Conservation (phyloP, 2,329 filamentous ascomycete genomes). For the Fusarium burgessii region DNA sequence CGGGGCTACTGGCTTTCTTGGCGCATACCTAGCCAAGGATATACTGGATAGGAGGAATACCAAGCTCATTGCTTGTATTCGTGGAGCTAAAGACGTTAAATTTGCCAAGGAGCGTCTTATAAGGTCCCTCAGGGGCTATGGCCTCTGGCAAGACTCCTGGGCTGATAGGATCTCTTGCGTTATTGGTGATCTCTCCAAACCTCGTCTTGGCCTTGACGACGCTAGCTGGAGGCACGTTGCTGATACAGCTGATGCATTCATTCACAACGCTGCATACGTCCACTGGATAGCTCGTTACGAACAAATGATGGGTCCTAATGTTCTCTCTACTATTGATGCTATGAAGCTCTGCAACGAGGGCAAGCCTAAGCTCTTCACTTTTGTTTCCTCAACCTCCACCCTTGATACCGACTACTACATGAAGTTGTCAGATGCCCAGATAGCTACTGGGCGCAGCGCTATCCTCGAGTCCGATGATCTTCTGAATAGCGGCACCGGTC, state of each 20-base stretch:
- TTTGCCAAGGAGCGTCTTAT: conserved; percentile 67
- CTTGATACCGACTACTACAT: conserved; percentile 7
- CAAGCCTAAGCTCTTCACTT: conserved; percentile 6
- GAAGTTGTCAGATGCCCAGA: background rate
- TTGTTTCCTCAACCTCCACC: background rate
- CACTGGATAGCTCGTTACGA: background rate
- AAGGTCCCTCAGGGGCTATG: conserved; percentile 78
- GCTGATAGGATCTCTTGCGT: conserved; percentile 63
- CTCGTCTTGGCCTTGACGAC: conserved; percentile 2
- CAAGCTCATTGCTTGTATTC: conserved; percentile 78
- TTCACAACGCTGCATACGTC: conserved; percentile 2
- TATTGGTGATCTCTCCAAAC: conserved; percentile 72
- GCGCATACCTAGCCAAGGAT: conserved; percentile 82
- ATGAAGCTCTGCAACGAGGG: conserved; percentile 4
- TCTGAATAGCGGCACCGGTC: background rate
- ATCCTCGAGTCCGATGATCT: background rate
- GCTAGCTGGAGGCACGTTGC: background rate
- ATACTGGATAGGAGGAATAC: conserved; percentile 62
- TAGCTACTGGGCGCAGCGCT: background rate
- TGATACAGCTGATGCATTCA: background rate
- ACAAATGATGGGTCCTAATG: background rate
- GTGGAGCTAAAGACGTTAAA: conserved; percentile 66
- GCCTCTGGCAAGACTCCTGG: conserved; percentile 82
- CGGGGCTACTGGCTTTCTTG: conserved; percentile 83
- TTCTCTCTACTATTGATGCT: conserved; percentile 5